Evolutionary conservation across 371 early-diverging fungal species (phyloP).

Genomic region (Lichtheimia ornata): DNA sequence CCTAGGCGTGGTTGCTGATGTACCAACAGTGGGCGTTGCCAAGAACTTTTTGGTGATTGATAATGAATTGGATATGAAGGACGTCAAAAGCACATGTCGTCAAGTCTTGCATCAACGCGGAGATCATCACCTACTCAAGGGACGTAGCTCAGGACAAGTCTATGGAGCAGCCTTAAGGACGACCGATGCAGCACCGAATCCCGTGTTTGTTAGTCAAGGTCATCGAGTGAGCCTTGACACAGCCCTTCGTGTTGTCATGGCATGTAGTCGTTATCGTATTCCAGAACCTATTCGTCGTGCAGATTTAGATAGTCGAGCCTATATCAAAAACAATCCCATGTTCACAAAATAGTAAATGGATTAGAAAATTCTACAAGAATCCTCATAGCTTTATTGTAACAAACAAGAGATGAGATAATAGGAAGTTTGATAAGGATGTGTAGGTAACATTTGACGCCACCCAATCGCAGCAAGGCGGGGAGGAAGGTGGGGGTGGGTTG

Average conservation of each 20-base stretch:
- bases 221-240: constrained; percentile 74
- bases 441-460: too few relatives aligned
- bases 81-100: constrained; percentile 25
- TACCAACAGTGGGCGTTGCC: constrained; percentile 84
- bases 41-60: constrained; percentile 84
- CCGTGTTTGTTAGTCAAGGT: constrained; percentile 86
- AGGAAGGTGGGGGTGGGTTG: too few relatives aligned
- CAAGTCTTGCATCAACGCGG: constrained; percentile 36
- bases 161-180: constrained; percentile 69
- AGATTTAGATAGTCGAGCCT: constrained; percentile 62
- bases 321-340: constrained; percentile 21
- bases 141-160: constrained; percentile 39
- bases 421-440: too few relatives aligned
- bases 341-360: too few relatives aligned
- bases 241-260: constrained; percentile 64
- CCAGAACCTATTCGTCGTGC: constrained; percentile 92
- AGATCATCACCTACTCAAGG: constrained; percentile 39
- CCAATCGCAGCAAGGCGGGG: too few relatives aligned
- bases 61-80: constrained; percentile 27
- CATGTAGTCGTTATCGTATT: constrained; percentile 69
- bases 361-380: too few relatives aligned
- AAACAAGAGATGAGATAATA: too few relatives aligned
- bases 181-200: constrained; percentile 60
- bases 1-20: constrained; percentile 70
- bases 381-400: too few relatives aligned